phyloP scores from a whole-genome alignment of 352 stramenopile genomes.

The Halophytophthora polymorphica region DNA sequence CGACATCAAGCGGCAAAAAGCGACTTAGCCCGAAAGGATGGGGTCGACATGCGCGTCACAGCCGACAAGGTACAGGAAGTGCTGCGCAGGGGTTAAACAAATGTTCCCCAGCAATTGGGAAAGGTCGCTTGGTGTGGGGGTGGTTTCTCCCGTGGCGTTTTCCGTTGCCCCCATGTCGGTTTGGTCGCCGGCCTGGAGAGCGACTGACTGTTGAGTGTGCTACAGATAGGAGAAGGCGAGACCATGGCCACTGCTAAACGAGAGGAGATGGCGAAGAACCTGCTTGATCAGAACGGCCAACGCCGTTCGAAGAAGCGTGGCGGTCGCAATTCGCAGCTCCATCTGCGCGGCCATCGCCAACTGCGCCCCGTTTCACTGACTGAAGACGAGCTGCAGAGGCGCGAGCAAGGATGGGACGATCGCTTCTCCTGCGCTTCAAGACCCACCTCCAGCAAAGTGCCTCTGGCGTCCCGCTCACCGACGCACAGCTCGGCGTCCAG shows the following conservation, averaged over 20 bases:
- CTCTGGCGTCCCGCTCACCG: constrained; percentile 19
- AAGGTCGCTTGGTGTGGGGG: background rate
- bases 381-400: constrained; percentile 50
- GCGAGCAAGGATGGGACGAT: constrained; percentile 74
- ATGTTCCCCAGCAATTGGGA: background rate
- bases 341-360: constrained; percentile 29
- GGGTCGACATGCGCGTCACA: too few relatives aligned
- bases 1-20: constrained; percentile 45
- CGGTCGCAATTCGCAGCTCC: constrained; percentile 13
- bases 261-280: constrained; percentile 45
- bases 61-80: too few relatives aligned
- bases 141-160: background rate
- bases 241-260: constrained; percentile 41
- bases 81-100: background rate
- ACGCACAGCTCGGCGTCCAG: constrained; percentile 20
- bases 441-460: constrained; percentile 43
- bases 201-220: background rate
- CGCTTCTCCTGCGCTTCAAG: constrained; percentile 61
- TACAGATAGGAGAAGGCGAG: background rate
- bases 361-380: constrained; percentile 39
- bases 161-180: background rate
- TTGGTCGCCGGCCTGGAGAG: too few relatives aligned
- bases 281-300: constrained; percentile 29
- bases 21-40: constrained; percentile 8
- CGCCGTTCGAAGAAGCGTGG: constrained; percentile 16